Base-by-base conservation (phyloP, 2,329 filamentous ascomycete species). In the Colletotrichum eremochloae region DNA sequence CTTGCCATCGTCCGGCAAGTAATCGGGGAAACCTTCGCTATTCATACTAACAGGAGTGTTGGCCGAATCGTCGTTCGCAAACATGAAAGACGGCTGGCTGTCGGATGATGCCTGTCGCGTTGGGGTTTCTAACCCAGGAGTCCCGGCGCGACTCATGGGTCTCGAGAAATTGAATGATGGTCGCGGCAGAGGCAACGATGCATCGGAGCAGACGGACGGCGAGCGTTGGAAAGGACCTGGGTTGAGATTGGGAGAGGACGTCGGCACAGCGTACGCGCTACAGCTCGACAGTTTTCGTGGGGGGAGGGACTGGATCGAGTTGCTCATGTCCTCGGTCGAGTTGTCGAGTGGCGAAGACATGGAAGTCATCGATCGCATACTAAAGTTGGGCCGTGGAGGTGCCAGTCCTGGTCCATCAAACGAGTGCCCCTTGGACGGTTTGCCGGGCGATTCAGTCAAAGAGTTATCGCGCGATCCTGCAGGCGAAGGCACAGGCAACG, bases 111-210 rank as follows among this genome's bases (percentile, higher is more conserved):
- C 85, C 78, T 93, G 90, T 46, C 90, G 85, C 12, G 86, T 85
- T 60, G 90, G 90, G 55, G 83, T 80, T n/a, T 92, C 89, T 75
- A 87, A 83, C 56, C 78, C 83, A 20, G 89, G 89, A 15, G 88
- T 91, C 73, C 90, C 90, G 72, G 91, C 89, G 78, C 92, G 88
- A 81, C 96, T 98, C 73, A 97, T 83, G 0, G 96, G 96, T 55
- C 96, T 89, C 0, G 96, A 98, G 81, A 98, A 98, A 82, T 99
- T 98, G 83, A 97, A 96, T 0, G 93, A 90, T 0, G 94, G 93
- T 20, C 92, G 89, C 15, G 92, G 90, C 46, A 95, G 78, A 12
- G 81, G 87, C 56, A 88, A 87, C 2, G 95, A 97, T 63, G 90
- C 89, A 74, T 97, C 94, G 1, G 96, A 98, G 73, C 91, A 91